These are phyloP conservation scores for Hyaloscypha variabilis DNA, from an alignment of 495 filamentous ascomycete genomes.

Conservation along the genomic window DNA sequence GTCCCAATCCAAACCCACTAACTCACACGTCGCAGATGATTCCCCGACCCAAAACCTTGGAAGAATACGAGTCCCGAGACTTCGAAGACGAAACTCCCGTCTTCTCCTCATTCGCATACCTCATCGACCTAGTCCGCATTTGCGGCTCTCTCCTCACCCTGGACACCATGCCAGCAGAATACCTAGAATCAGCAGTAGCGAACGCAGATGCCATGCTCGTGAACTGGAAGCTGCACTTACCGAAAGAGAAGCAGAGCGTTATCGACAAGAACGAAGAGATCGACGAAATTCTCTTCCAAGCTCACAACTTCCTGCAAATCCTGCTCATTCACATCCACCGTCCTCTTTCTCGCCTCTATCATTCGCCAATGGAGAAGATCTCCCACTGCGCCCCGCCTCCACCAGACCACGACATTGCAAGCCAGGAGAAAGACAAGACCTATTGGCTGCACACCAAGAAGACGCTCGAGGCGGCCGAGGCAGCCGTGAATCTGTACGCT, in stretches of 20 bases:
- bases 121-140: conserved; percentile 62
- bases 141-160: conserved; percentile 61
- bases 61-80: conserved; percentile 60
- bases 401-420: conserved; percentile 39
- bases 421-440: conserved; percentile 37
- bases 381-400: conserved; percentile 40
- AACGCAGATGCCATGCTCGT: conserved; percentile 68
- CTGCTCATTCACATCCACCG: conserved; percentile 61
- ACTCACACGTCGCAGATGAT: too few species aligned
- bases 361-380: conserved; percentile 41
- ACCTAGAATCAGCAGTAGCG: conserved; percentile 34
- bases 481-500: conserved; percentile 63
- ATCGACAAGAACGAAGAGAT: conserved; percentile 61
- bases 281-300: conserved; percentile 76
- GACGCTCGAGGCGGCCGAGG: conserved; percentile 67
- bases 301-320: conserved; percentile 61
- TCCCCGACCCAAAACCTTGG: conserved; percentile 50
- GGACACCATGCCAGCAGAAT: conserved; percentile 26
- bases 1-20: too few species aligned
- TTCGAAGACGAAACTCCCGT: conserved; percentile 47
- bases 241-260: conserved; percentile 64
- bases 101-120: conserved; percentile 67
- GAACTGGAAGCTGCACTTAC: conserved; percentile 70
- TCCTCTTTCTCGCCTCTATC: conserved; percentile 46
- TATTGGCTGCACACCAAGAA: conserved; percentile 64